These are phyloP conservation scores for Fusarium lyarnte DNA, from an alignment of 2,329 filamentous ascomycete species.

Conservation along the genomic window DNA sequence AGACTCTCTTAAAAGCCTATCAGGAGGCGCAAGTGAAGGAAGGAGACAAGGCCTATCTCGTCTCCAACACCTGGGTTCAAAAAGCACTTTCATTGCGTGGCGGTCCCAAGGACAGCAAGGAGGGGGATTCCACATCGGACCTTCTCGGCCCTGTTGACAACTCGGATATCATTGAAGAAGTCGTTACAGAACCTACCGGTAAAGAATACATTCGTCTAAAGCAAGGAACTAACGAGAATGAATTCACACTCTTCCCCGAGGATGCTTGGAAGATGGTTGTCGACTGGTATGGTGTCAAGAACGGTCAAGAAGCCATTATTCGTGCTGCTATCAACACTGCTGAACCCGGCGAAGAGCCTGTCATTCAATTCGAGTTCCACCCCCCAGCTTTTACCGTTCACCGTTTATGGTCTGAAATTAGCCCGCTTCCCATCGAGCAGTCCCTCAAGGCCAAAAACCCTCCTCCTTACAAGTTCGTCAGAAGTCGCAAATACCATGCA, in stretches of 20 bases:
- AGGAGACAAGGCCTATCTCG: constrained; percentile 78
- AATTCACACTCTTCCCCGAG: constrained; percentile 80
- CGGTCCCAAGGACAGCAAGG: constrained; percentile 64
- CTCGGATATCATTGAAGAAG: constrained; percentile 77
- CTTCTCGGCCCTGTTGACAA: constrained; percentile 86
- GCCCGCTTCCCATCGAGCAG: constrained; percentile 65
- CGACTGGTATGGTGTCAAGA: constrained; percentile 81
- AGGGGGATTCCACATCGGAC: constrained; percentile 68
- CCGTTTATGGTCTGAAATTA: constrained; percentile 74
- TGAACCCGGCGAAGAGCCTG: constrained; percentile 63
- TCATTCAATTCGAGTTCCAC: constrained; percentile 83
- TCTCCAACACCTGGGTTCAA: constrained; percentile 82
- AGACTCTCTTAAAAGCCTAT: constrained; percentile 65
- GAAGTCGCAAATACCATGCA: constrained; percentile 75
- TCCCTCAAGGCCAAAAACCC: constrained; percentile 68
- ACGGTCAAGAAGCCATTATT: constrained; percentile 75
- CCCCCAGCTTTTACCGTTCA: constrained; percentile 88
- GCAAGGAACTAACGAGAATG: constrained; percentile 71
- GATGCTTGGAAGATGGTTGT: constrained; percentile 84
- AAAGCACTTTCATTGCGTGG: constrained; percentile 74
- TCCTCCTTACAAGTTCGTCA: constrained; percentile 72
- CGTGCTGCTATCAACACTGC: constrained; percentile 83
- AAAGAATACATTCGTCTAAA: constrained; percentile 77
- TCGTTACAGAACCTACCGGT: constrained; percentile 60
- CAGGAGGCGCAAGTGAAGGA: constrained; percentile 68